Conservation (phyloP, 140 eudicot genomes). For the Ambrosia hybrid region DNA sequence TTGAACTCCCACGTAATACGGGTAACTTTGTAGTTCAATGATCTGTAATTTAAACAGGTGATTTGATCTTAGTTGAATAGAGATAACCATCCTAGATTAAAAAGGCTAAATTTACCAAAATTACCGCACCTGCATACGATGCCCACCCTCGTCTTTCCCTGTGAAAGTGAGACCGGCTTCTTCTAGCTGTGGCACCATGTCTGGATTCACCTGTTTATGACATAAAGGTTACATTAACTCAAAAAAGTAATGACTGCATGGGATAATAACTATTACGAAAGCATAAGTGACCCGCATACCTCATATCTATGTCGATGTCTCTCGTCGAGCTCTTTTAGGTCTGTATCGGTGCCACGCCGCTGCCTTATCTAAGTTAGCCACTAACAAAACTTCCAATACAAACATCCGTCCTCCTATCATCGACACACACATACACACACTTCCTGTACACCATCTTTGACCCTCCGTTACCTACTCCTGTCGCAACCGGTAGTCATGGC, state of each 20-base stretch:
- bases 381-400: too few relatives aligned
- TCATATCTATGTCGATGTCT: constrained; percentile 99
- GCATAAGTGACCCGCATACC: too few relatives aligned
- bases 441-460: too few relatives aligned
- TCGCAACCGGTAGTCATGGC: too few relatives aligned
- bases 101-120: background rate
- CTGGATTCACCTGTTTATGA: background rate
- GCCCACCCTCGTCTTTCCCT: constrained; percentile 94
- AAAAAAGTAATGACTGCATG: background rate
- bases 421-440: too few relatives aligned
- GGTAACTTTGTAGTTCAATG: constrained; percentile 78
- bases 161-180: constrained; percentile 75
- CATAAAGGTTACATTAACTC: background rate
- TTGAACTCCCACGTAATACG: constrained; percentile 84
- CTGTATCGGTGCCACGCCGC: too few relatives aligned
- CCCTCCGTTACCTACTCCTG: too few relatives aligned
- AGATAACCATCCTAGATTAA: background rate
- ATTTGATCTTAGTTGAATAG: background rate
- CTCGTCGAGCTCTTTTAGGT: constrained; percentile 46
- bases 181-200: constrained; percentile 81
- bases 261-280: background rate
- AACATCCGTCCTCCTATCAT: too few relatives aligned
- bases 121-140: constrained; percentile 80
- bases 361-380: too few relatives aligned
- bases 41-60: constrained; percentile 43